Conservation (phyloP, 1,139 yeast species). For the Cylindricascospora bacillispora region DNA sequence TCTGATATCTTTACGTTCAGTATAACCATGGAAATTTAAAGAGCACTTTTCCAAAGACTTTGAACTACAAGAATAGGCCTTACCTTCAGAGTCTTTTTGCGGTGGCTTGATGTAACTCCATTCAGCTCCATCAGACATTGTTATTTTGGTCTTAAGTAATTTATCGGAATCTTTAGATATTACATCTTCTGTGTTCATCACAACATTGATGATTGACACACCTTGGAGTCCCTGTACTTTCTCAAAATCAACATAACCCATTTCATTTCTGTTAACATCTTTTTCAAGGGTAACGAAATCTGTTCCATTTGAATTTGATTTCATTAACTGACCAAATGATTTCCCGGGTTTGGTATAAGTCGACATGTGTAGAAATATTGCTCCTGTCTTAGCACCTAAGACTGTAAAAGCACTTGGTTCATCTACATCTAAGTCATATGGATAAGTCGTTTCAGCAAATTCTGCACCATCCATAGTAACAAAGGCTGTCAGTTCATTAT, state of each 20-base stretch:
- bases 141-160: slow-evolving; percentile 53
- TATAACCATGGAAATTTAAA: slow-evolving; percentile 78
- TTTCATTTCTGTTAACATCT: slow-evolving; percentile 59
- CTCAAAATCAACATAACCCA: slow-evolving; percentile 84
- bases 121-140: slow-evolving; percentile 87
- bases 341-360: slow-evolving; percentile 37
- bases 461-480: slow-evolving; percentile 73
- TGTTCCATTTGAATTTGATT: slow-evolving; percentile 92
- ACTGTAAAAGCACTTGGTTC: slow-evolving; percentile 75
- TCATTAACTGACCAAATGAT: slow-evolving; percentile 74
- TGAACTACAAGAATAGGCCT: slow-evolving; percentile 42
- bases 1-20: slow-evolving; percentile 72
- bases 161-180: slow-evolving; percentile 30
- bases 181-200: slow-evolving; percentile 34
- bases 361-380: slow-evolving; percentile 77
- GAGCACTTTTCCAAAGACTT: slow-evolving; percentile 49
- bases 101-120: slow-evolving; percentile 74
- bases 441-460: slow-evolving; percentile 75
- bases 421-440: slow-evolving; percentile 42
- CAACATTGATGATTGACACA: slow-evolving; percentile 60
- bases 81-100: slow-evolving; percentile 45
- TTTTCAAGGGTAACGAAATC: slow-evolving; percentile 64
- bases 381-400: slow-evolving; percentile 59
- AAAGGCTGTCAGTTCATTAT: slow-evolving; percentile 43
- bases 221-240: slow-evolving; percentile 83